Evolutionary conservation across 371 early-diverging fungal genomes (phyloP).

Genomic region (Mortierella sp.): DNA sequence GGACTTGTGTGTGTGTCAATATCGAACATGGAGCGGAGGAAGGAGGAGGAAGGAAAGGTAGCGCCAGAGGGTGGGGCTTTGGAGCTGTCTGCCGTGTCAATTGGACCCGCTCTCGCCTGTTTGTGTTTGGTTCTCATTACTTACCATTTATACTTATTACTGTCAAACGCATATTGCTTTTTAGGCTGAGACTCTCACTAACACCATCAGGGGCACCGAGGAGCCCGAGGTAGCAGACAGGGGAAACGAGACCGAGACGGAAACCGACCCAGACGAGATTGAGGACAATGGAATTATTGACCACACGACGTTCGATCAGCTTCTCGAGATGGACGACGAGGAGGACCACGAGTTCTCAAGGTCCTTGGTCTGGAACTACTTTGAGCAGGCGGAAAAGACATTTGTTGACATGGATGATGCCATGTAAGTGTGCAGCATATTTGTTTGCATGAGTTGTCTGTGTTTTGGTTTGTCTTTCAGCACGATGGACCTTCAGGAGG

Average conservation of each 20-base stretch:
- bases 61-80: background rate
- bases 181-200: conserved; percentile 24
- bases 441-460: background rate
- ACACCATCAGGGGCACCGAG: conserved; percentile 9
- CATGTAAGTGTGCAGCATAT: conserved; percentile 68
- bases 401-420: conserved; percentile 75
- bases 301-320: conserved; percentile 59
- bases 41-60: background rate
- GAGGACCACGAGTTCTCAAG: conserved; percentile 83
- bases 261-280: conserved; percentile 26
- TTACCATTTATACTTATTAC: background rate
- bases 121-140: background rate
- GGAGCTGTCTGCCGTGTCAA: conserved; percentile 1
- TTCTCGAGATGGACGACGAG: conserved; percentile 88
- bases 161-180: background rate
- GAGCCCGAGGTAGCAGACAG: conserved; percentile 21
- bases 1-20: background rate
- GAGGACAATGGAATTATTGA: conserved; percentile 76
- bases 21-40: background rate
- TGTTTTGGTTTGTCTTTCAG: background rate
- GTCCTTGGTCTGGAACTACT: conserved; percentile 79
- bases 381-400: conserved; percentile 82
- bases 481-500: background rate
- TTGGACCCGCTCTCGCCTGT: background rate
- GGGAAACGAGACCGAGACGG: conserved; percentile 30